Evolutionary conservation across 1,284 basidiomycete genomes (phyloP).

Genomic region (Phlebopus sp.): DNA sequence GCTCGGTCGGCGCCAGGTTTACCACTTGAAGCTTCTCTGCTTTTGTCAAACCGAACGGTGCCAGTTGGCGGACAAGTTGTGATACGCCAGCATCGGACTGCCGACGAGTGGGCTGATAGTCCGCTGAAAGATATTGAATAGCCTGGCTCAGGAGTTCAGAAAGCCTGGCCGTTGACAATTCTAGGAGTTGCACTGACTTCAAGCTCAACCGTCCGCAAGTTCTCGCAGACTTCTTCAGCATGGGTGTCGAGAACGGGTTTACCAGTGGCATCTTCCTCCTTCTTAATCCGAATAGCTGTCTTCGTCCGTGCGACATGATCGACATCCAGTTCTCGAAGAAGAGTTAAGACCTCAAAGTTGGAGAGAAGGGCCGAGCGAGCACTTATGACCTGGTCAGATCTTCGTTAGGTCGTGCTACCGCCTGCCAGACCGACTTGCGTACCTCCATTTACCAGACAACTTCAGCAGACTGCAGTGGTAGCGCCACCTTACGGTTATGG

Average conservation of each 20-base stretch:
- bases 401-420: background rate
- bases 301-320: constrained; percentile 68
- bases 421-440: background rate
- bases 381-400: constrained; percentile 62
- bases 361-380: constrained; percentile 77
- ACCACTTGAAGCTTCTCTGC: constrained; percentile 89
- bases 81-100: constrained; percentile 70
- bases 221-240: constrained; percentile 64
- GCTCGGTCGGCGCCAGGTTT: constrained; percentile 79
- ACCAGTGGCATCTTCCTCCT: constrained; percentile 58
- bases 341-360: constrained; percentile 81
- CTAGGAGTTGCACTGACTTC: constrained; percentile 54
- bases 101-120: constrained; percentile 63
- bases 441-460: constrained; percentile 14
- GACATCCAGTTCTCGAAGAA: constrained; percentile 75
- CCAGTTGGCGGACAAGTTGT: constrained; percentile 65
- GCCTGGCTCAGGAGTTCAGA: constrained; percentile 45
- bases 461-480: too few relatives aligned
- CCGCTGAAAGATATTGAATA: constrained; percentile 77
- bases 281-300: constrained; percentile 63
- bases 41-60: constrained; percentile 77
- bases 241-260: constrained; percentile 34
- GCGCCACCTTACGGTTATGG: too few relatives aligned
- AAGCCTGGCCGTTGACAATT: constrained; percentile 2
- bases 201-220: constrained; percentile 84